These are phyloP conservation scores for Ascodesmis nigricans DNA, from an alignment of 495 filamentous ascomycete species.

Conservation along the genomic window DNA sequence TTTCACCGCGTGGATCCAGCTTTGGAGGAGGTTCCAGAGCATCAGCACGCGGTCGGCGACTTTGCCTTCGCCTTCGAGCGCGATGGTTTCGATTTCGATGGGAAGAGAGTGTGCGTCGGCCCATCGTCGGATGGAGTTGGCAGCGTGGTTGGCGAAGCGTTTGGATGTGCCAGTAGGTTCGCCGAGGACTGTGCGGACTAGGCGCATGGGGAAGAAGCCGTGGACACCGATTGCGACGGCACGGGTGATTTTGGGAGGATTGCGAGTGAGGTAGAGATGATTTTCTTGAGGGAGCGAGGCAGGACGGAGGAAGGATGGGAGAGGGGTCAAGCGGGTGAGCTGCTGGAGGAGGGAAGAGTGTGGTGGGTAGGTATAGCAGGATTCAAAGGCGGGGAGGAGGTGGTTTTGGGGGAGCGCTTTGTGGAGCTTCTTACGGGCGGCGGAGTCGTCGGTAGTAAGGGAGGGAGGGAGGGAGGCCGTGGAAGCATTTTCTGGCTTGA, in stretches of 20 bases:
- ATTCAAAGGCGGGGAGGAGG: conserved; percentile 19
- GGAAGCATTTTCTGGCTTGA: neutral
- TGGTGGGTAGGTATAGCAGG: conserved; percentile 36
- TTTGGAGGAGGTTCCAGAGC: conserved; percentile 80
- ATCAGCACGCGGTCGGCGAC: conserved; percentile 74
- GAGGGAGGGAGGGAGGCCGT: neutral
- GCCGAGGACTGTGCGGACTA: conserved; percentile 67
- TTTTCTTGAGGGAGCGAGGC: conserved; percentile 34
- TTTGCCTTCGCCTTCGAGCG: conserved; percentile 93
- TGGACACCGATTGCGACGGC: conserved; percentile 87
- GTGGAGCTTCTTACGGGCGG: conserved; percentile 11
- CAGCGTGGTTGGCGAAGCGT: conserved; percentile 73
- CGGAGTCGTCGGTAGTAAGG: conserved; percentile 3
- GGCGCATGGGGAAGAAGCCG: conserved; percentile 71
- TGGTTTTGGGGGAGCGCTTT: conserved; percentile 16
- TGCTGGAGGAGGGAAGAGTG: conserved; percentile 51
- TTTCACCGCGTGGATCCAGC: conserved; percentile 81
- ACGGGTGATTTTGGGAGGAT: conserved; percentile 49
- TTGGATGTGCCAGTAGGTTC: conserved; percentile 91
- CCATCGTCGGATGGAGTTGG: conserved; percentile 65
- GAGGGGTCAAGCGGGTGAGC: conserved; percentile 41
- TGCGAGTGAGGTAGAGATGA: conserved; percentile 50
- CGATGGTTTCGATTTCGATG: conserved; percentile 66
- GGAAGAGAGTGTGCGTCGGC: conserved; percentile 42
- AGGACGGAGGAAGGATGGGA: conserved; percentile 34